Evolutionary conservation across 768 basidiomycete species (phyloP), one percentile per base, ranked within the genome.

Genomic region (Vararia minispora): DNA sequence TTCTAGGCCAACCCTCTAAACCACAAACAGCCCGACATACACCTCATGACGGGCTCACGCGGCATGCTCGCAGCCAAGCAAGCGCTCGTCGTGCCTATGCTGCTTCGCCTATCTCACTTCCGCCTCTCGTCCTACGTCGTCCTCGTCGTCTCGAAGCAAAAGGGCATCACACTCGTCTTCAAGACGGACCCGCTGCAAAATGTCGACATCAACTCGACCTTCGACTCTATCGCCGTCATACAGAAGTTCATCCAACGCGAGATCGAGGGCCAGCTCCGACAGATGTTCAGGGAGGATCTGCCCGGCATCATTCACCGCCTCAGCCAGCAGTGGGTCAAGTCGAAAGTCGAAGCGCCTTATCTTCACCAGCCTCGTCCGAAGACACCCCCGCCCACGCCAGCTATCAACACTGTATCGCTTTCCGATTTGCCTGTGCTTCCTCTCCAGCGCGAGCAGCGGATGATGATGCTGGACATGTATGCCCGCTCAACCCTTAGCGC

Each of bases 101-200:
- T 89, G 17, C 79, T 99, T 35, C 87, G 91, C 11, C 79, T 99
- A 4, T 95, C 91, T n/a, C 77, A 88, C 54, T 88, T 99, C 62
- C 79, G 79, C 45, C 80, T 99, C 25, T 80, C 77, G 50, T 95
- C 94, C 23, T 97, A 97, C 53, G 86, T 99, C 51, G 92, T 98
- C 47, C 78, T 99, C 41, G 92, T 98, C 51, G 88, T 99, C 41
- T 97, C 92, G 18, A 86, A 88, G 49, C 88, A 91, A 56, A 97
- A 97, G 54, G 95, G 95, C 29, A 97, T 98, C 55, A 98, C 95
- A 1, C 77, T 99, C 37, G 95, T 98, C 18, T 99, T 99, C 76
- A 98, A 98, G 65, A 98, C 95, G 25, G 95, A 99, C 60, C 95
- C 95, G 2, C 72, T 99, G 27, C 91, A 99, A 61, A 87, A 89